These are phyloP conservation scores for Lodderomyces jiufengensis DNA, from an alignment of 1,139 yeast species.

Conservation along the genomic window DNA sequence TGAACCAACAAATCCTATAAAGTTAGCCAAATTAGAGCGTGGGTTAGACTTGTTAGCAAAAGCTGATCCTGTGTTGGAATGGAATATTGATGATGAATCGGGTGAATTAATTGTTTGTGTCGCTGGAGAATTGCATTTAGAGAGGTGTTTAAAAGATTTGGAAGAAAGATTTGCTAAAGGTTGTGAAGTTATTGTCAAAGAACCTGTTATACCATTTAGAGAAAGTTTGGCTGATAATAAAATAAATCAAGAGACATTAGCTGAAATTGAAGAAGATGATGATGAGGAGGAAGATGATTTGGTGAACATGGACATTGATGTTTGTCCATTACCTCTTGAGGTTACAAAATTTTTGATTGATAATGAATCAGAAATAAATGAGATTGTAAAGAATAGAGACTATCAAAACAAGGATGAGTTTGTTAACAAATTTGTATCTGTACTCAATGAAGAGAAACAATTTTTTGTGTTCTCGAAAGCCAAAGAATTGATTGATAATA, in stretches of 20 bases:
- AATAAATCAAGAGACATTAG: conserved; percentile 6
- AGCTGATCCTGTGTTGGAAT: conserved; percentile 92
- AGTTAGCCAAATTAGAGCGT: conserved; percentile 67
- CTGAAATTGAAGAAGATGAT: conserved; percentile 14
- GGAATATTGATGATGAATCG: conserved; percentile 72
- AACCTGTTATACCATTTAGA: conserved; percentile 92
- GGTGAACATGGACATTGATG: conserved; percentile 47
- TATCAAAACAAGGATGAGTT: conserved; percentile 8
- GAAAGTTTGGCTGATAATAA: conserved; percentile 63
- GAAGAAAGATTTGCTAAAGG: conserved; percentile 86
- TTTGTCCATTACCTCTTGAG: conserved; percentile 54
- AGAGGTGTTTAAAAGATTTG: conserved; percentile 84
- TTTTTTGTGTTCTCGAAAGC: conserved; percentile 15
- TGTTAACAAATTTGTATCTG: neutral
- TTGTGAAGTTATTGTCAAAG: conserved; percentile 78
- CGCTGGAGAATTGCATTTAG: conserved; percentile 94
- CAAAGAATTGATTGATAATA: conserved; percentile 35
- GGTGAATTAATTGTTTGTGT: conserved; percentile 91
- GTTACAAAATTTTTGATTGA: conserved; percentile 49
- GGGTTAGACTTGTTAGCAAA: conserved; percentile 78
- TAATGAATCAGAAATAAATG: conserved; percentile 37
- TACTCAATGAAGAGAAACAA: conserved; percentile 1
- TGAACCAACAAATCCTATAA: conserved; percentile 85
- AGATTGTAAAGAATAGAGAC: conserved; percentile 19
- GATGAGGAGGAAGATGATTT: conserved; percentile 26